Base-by-base conservation (phyloP, 768 basidiomycete genomes). In the Pleurotus platypus region DNA sequence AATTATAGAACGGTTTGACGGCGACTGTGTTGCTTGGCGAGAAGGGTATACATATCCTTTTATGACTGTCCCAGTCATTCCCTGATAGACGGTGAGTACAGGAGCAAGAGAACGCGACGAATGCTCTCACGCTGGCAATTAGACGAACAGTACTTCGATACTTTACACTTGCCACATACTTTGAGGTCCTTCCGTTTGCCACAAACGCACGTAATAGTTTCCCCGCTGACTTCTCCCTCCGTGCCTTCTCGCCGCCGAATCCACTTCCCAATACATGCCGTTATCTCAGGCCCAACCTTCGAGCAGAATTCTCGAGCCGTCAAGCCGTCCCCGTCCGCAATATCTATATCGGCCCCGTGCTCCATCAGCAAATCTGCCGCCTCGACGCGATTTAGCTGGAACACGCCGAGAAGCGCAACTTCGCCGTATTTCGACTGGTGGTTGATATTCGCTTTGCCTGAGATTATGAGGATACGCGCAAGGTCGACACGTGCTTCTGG, bases 81-180 rank as follows among this genome's bases (percentile, higher is more conserved):
- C 11, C 30, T 35, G 8, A 35, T 35, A 35, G 30, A 35, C 9
- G 11, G 30, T 35, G 30, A 35, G 30, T 30, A 9, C 27, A 30
- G 27, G 27, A 30, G 9, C 27, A 9, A 30, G 5, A 30, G 4
- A 7, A 8, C 9, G 27, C 5, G 27, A 30, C 27, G 9, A 30
- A 16, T 51, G 0, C 16, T 67, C 79, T 3, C 62, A 82, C 84
- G 69, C 66, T 85, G 85, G 58, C 85, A 84, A 30, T 75, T 76
- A 1, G 67, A 61, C 5, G 81, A 82, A 56, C 84, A 86, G 59
- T 86, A 86, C 18, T 77, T 67, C 4, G 69, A 72, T 0, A 78
- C 63, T 12, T 71, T 72, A 49, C 84, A 85, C 26, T 69, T 67
- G 3, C 66, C 59, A 54, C 84, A 83, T 46, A 67, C 69, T 62